Evolutionary conservation across 1,284 basidiomycete genomes (phyloP).

Genomic region (Puccinia hordei): DNA sequence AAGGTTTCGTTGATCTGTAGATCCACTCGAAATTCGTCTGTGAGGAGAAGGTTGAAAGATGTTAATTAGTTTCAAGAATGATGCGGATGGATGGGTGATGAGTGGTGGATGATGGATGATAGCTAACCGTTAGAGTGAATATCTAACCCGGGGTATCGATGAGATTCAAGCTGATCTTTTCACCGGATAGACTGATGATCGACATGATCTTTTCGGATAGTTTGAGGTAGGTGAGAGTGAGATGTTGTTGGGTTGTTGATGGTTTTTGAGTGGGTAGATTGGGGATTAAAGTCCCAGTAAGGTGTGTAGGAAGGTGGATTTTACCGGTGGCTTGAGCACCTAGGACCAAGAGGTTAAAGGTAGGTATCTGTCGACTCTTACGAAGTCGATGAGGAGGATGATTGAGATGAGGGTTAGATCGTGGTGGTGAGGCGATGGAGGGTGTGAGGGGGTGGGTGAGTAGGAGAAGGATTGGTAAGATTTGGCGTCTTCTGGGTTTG

Average conservation of each 20-base stretch:
- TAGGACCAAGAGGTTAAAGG: conserved; percentile 41
- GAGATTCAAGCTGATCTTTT: conserved; percentile 21
- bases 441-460: conserved; percentile 8
- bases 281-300: conserved; percentile 27
- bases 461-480: conserved; percentile 30
- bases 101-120: no score
- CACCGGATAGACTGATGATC: conserved; percentile 22
- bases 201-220: conserved; percentile 17
- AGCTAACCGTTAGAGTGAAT: conserved; percentile 43
- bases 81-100: not conserved
- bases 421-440: not conserved
- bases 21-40: conserved; percentile 48
- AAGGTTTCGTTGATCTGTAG: conserved; percentile 43
- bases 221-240: not conserved
- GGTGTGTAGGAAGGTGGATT: conserved; percentile 40
- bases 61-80: not conserved
- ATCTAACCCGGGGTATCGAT: conserved; percentile 48
- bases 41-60: not conserved
- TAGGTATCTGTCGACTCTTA: conserved; percentile 34
- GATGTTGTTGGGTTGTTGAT: not conserved
- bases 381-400: not conserved
- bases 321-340: conserved; percentile 35
- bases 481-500: conserved; percentile 25
- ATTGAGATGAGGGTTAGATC: no score
- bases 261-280: conserved; percentile 13